phyloP scores from a whole-genome alignment of 805 yeast genomes.

The Teunomyces aglyptinius region DNA sequence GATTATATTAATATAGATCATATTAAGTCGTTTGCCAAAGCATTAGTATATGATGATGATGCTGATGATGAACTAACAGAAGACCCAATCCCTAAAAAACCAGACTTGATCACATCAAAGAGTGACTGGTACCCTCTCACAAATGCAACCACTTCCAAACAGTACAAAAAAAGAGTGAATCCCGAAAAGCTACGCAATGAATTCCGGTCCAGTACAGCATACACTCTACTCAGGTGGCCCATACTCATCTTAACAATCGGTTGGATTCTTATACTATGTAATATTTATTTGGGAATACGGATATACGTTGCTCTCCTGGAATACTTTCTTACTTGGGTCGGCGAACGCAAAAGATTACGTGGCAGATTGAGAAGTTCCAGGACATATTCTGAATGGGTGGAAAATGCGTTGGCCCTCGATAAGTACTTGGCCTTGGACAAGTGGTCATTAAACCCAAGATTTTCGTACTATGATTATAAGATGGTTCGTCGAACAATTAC shows the following conservation, averaged over 20 bases:
- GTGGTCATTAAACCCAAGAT: conserved; percentile 62
- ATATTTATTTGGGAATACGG: conserved; percentile 52
- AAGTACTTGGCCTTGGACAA: conserved; percentile 53
- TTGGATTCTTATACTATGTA: conserved; percentile 55
- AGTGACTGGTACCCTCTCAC: conserved; percentile 29
- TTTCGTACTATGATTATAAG: conserved; percentile 66
- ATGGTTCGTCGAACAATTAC: conserved; percentile 51
- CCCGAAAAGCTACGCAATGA: conserved; percentile 22
- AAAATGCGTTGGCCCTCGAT: conserved; percentile 58
- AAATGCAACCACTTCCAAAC: conserved; percentile 8
- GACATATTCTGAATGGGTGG: conserved; percentile 61
- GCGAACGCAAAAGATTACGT: conserved; percentile 50
- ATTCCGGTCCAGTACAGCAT: conserved; percentile 34
- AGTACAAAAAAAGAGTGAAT: not conserved
- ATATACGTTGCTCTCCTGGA: conserved; percentile 64
- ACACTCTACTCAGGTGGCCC: conserved; percentile 62
- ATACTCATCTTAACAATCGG: conserved; percentile 47
- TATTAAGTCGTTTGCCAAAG: conserved; percentile 39
- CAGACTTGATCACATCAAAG: conserved; percentile 20
- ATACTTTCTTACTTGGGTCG: conserved; percentile 57
- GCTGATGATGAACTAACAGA: conserved; percentile 14
- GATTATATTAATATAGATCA: conserved; percentile 36
- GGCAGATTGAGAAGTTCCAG: conserved; percentile 47
- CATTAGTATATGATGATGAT: conserved; percentile 36
- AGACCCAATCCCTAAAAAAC: conserved; percentile 8